phyloP scores from a whole-genome alignment of 345 rosid genomes.

The Eutrema japonicum region DNA sequence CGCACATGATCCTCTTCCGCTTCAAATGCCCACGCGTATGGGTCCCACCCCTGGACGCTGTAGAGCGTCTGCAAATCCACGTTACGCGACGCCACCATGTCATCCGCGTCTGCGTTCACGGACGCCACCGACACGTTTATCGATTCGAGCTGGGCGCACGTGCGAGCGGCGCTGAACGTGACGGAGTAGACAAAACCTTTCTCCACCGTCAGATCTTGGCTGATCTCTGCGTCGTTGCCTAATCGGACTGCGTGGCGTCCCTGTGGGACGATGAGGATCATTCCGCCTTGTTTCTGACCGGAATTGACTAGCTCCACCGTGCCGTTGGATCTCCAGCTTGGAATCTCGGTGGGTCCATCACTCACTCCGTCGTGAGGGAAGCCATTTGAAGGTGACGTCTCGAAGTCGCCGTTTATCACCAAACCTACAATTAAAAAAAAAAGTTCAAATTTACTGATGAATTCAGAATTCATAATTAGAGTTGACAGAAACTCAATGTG shows the following conservation, averaged over 20 bases:
- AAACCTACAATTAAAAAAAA: constrained; percentile 47
- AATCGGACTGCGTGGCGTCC: constrained; percentile 83
- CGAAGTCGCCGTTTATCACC: constrained; percentile 81
- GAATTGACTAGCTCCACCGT: constrained; percentile 82
- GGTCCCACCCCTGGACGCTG: constrained; percentile 98
- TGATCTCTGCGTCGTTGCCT: constrained; percentile 94
- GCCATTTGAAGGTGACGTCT: constrained; percentile 65
- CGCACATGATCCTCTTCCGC: constrained; percentile 62
- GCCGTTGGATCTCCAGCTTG: constrained; percentile 75
- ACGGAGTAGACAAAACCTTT: constrained; percentile 81
- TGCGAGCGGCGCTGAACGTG: constrained; percentile 98
- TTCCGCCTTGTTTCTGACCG: constrained; percentile 93
- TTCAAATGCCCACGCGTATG: constrained; percentile 89
- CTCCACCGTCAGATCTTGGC: constrained; percentile 85
- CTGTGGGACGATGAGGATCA: constrained; percentile 92
- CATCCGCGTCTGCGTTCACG: constrained; percentile 33
- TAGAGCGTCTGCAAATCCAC: constrained; percentile 92
- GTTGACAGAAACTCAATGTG: background rate
- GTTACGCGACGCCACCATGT: constrained; percentile 57
- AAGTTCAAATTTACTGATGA: background rate
- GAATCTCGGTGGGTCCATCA: constrained; percentile 59
- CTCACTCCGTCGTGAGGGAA: constrained; percentile 62
- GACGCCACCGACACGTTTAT: constrained; percentile 84
- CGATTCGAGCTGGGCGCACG: constrained; percentile 95
- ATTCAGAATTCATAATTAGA: background rate